These are phyloP conservation scores for Leccinellum rugosiceps DNA, from an alignment of 768 basidiomycete species.

Conservation along the genomic window DNA sequence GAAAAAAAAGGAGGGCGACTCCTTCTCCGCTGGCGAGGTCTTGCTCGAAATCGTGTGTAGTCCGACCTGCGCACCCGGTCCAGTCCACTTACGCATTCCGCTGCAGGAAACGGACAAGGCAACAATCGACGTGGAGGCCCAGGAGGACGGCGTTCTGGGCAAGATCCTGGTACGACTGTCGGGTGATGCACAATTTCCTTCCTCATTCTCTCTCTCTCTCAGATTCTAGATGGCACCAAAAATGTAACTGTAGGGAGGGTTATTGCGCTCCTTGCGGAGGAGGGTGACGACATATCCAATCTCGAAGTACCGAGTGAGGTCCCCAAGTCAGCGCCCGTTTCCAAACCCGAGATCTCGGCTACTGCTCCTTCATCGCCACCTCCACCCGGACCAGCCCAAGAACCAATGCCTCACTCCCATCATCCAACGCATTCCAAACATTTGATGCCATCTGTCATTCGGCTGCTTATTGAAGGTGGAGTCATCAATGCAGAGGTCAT, in stretches of 20 bases:
- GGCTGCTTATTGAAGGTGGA: conserved; percentile 60
- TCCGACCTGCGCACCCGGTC: background rate
- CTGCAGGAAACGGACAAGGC: conserved; percentile 89
- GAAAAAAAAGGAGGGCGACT: conserved; percentile 86
- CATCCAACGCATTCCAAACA: conserved; percentile 56
- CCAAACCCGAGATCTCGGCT: conserved; percentile 23
- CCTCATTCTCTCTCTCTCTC: conserved; percentile 4
- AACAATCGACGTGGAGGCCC: conserved; percentile 97
- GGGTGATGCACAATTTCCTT: background rate
- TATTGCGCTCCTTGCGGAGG: conserved; percentile 92
- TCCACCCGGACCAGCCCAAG: conserved; percentile 21
- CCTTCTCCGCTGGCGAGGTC: conserved; percentile 79
- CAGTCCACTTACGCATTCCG: background rate
- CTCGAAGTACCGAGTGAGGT: conserved; percentile 49
- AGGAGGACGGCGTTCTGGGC: conserved; percentile 92
- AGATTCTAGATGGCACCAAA: conserved; percentile 78
- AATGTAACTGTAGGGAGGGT: conserved; percentile 82
- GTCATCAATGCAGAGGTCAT: conserved; percentile 63
- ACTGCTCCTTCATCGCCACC: conserved; percentile 17
- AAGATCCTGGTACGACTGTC: conserved; percentile 76
- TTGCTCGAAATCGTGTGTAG: conserved; percentile 80
- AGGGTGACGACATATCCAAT: conserved; percentile 92
- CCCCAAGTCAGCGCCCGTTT: conserved; percentile 9
- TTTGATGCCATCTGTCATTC: conserved; percentile 87
- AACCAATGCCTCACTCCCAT: conserved; percentile 34